A percentile compares a stretch with the other conserved stretches of the same genome.
These are phyloP conservation scores for Diplotaxis tenuifolia DNA, from an alignment of 345 rosid genomes.

Conservation along the genomic window DNA sequence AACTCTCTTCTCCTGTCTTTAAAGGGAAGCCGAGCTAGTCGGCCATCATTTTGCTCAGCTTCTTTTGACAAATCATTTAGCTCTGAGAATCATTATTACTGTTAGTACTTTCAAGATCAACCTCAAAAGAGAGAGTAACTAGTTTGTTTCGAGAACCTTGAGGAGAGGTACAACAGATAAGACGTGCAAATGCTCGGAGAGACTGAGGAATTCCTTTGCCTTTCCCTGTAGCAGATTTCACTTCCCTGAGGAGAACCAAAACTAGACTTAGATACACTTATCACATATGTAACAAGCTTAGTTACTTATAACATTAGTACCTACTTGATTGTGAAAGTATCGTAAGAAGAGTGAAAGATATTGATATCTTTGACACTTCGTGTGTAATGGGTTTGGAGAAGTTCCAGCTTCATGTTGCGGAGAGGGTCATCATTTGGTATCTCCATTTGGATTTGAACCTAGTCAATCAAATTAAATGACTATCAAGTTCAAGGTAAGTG, in stretches of 20 bases:
- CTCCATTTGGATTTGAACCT: conserved; percentile 59
- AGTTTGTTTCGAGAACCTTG: conserved; percentile 45
- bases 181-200: conserved; percentile 82
- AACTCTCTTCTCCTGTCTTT: conserved; percentile 50
- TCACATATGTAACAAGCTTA: not conserved
- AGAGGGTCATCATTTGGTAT: conserved; percentile 52
- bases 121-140: not conserved
- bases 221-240: conserved; percentile 62
- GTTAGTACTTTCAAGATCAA: conserved; percentile 9
- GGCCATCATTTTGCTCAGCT: conserved; percentile 75
- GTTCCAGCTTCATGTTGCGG: conserved; percentile 50
- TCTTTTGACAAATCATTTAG: conserved; percentile 56
- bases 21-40: conserved; percentile 68
- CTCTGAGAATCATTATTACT: conserved; percentile 38
- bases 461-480: conserved; percentile 26
- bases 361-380: conserved; percentile 42
- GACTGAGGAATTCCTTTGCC: conserved; percentile 84
- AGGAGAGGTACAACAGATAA: conserved; percentile 51
- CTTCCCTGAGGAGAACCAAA: conserved; percentile 52
- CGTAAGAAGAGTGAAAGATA: conserved; percentile 41
- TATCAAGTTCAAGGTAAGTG: conserved; percentile 12
- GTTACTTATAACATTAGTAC: conserved; percentile 27
- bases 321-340: conserved; percentile 66
- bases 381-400: conserved; percentile 47
- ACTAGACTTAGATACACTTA: conserved; percentile 5